phyloP scores from a whole-genome alignment of 2,329 filamentous ascomycete genomes.

The Neopestalotiopsis clavispora region DNA sequence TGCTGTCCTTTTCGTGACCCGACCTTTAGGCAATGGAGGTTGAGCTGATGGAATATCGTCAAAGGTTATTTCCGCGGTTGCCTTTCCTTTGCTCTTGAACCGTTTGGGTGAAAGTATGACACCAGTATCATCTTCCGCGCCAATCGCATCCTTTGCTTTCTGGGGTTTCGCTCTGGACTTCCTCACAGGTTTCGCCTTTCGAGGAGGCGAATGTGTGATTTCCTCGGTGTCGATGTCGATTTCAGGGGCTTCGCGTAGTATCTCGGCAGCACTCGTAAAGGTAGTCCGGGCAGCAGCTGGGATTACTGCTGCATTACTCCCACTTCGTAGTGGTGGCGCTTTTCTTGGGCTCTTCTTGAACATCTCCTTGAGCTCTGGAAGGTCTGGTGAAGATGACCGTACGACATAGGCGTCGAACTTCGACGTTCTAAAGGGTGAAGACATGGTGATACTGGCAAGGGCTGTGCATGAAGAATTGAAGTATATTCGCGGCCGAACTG shows the following conservation, averaged over 20 bases:
- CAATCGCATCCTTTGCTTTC: conserved; percentile 20
- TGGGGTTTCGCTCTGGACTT: conserved; percentile 20
- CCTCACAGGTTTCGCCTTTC: conserved; percentile 24
- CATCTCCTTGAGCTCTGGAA: conserved; percentile 58
- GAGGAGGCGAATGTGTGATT: conserved; percentile 29
- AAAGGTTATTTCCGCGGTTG: conserved; percentile 23
- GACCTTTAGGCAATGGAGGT: conserved; percentile 18
- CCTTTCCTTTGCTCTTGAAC: conserved; percentile 43
- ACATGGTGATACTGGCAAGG: conserved; percentile 34
- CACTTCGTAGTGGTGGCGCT: conserved; percentile 37
- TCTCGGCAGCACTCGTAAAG: conserved; percentile 48
- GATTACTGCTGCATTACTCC: conserved; percentile 42
- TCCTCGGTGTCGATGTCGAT: conserved; percentile 35
- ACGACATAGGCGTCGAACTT: conserved; percentile 32
- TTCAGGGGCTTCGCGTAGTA: conserved; percentile 40
- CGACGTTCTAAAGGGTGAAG: conserved; percentile 33
- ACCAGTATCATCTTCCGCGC: conserved; percentile 18
- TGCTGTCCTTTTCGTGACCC: conserved; percentile 22
- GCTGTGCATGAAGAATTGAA: conserved; percentile 32
- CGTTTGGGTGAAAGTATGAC: conserved; percentile 29
- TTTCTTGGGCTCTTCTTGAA: conserved; percentile 42
- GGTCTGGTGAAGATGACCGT: conserved; percentile 58
- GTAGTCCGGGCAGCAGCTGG: conserved; percentile 39
- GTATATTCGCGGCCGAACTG: conserved; percentile 27
- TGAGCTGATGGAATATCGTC: conserved; percentile 18